Base-by-base conservation (phyloP, 1,284 basidiomycete species). In the Trichosporon inkin region DNA sequence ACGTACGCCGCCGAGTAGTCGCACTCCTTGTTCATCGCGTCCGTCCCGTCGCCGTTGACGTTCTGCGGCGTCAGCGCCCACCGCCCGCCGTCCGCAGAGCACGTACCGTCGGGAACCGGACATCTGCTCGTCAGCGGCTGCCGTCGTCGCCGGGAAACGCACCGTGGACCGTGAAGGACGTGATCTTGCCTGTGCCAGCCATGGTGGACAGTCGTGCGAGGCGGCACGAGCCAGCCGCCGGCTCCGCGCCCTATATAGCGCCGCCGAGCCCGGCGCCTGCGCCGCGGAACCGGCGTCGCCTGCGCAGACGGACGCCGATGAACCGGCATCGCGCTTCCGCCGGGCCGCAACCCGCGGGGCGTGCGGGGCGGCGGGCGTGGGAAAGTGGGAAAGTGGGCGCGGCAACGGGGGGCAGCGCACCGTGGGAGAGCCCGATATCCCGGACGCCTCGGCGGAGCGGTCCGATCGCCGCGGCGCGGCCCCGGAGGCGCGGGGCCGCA, bases 1-100 rank as follows among this genome's bases (percentile, higher is more conserved):
- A 96, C 82, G 75, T 96, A 96, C 2, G 93, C 93, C 0, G 92
- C 90, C 1, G 90, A 92, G 80, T 97, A 97, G 79, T 96, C 92
- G 78, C 92, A 94, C 61, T 90, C 89, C 40, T 89, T 90, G 79
- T 95, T 94, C 86, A 90, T 92, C 8, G 90, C 90, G 80, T 92
- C 91, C 38, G 90, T 90, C 8, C 90, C 90, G 80, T 92, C 90
- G 32, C 90, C 90, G 16, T 87, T 88, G 56, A 91, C 71, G 63
- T 78, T 77, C 72, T 73, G 61, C 1, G 20, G 6, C 28, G 64
- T 61, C 67, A 70, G 69, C 62, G 41, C 54, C 20, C 35, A 6
- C 16, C 19, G 6, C 32, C 20, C 20, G 13, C 24, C 22, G 19
- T 10, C 13, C 35, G n/a, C 41, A 10, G 36, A 1, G 10, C 13